Percentiles rank a stretch among this genome's conserved stretches.
These are phyloP conservation scores for Phylloporus sp. DNA, from an alignment of 768 basidiomycete species.

Conservation along the genomic window DNA sequence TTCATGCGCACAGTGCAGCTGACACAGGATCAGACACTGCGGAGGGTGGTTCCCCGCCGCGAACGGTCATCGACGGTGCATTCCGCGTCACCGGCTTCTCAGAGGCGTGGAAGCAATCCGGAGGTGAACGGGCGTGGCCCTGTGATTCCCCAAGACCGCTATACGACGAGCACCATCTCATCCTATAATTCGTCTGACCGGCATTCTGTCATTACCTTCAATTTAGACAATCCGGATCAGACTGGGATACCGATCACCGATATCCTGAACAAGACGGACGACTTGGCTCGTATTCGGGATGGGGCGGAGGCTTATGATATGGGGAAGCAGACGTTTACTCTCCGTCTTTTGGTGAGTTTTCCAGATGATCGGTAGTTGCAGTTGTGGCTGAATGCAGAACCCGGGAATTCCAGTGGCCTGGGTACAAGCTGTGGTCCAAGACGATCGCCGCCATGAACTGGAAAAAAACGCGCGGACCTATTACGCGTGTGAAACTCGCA, in stretches of 20 bases:
- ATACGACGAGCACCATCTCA: slow-evolving; percentile 13
- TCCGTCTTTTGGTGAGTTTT: slow-evolving; percentile 59
- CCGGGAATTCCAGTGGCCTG: slow-evolving; percentile 59
- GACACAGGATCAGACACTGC: slow-evolving; percentile 14
- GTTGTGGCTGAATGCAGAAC: slow-evolving; percentile 1
- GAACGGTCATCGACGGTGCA: slow-evolving; percentile 7
- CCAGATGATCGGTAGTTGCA: background rate
- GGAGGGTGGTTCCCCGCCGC: slow-evolving; percentile 18
- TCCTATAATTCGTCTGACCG: slow-evolving; percentile 22
- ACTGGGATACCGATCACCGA: slow-evolving; percentile 59
- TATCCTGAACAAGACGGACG: slow-evolving; percentile 47
- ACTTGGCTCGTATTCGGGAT: slow-evolving; percentile 45
- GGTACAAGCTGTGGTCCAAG: slow-evolving; percentile 66
- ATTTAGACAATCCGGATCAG: slow-evolving; percentile 46
- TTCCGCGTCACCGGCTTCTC: slow-evolving; percentile 5
- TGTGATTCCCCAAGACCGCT: slow-evolving; percentile 22
- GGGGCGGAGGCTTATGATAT: slow-evolving; percentile 57
- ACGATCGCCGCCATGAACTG: slow-evolving; percentile 78
- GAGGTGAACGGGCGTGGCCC: slow-evolving; percentile 15
- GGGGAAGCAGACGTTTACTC: slow-evolving; percentile 69
- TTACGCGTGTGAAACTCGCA: slow-evolving; percentile 67
- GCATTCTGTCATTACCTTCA: slow-evolving; percentile 56
- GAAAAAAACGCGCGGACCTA: slow-evolving; percentile 65
- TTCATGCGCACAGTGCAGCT: slow-evolving; percentile 12
- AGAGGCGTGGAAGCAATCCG: background rate